Conservation (phyloP, 176 grass and related monocot genomes). For the Aegilops speltoides region DNA sequence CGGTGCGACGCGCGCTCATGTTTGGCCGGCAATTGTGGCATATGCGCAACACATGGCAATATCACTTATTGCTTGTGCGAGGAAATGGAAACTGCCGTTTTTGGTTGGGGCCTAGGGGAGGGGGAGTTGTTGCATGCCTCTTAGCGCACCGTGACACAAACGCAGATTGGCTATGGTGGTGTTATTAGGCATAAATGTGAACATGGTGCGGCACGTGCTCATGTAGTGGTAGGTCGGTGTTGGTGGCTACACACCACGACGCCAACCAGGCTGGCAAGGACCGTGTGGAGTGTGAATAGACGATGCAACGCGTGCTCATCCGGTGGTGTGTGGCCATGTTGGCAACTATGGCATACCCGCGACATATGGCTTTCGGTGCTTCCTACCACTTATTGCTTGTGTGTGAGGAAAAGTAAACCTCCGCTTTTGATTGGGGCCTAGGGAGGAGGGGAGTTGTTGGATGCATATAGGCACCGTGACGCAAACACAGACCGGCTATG, state of each 20-base stretch:
- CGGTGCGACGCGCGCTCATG: not conserved
- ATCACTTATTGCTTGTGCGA: not conserved
- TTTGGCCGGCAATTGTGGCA: not conserved
- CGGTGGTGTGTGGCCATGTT: not conserved
- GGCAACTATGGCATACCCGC: too few species aligned
- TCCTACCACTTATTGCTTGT: not conserved
- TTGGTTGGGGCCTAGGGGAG: not conserved
- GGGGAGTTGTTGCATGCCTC: not conserved
- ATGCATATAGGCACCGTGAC: not conserved
- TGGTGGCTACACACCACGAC: not conserved
- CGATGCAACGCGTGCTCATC: not conserved
- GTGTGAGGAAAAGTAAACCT: not conserved
- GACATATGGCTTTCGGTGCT: not conserved
- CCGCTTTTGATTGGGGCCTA: not conserved
- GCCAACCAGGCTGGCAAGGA: too few species aligned
- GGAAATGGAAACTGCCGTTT: not conserved
- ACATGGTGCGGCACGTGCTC: not conserved
- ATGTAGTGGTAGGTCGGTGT: not conserved
- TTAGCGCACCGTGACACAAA: not conserved
- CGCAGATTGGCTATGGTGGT: not conserved
- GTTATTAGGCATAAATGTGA: not conserved
- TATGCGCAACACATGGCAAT: too few species aligned
- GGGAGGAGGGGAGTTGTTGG: not conserved
- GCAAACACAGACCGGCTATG: not conserved
- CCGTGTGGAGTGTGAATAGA: not conserved